These are phyloP conservation scores for Xylaria sp. DNA, from an alignment of 2,329 filamentous ascomycete genomes.

Conservation along the genomic window DNA sequence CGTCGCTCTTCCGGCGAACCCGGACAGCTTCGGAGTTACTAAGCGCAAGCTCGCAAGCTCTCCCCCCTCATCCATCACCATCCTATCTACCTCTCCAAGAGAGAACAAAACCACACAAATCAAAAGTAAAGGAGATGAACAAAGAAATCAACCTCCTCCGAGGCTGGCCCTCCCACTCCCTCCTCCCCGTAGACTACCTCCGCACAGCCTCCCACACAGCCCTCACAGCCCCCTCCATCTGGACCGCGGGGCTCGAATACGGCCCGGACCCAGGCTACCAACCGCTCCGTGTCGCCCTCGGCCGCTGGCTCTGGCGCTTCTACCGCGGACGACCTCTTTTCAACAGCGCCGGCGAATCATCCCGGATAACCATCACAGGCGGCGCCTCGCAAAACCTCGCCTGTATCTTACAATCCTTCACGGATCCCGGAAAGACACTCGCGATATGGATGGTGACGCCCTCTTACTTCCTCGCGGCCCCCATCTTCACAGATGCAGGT, in stretches of 20 bases:
- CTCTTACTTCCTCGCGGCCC: slow-evolving; percentile 76
- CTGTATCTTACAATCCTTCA: slow-evolving; percentile 70
- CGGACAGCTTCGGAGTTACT: too few relatives aligned
- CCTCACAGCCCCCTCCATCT: slow-evolving; percentile 55
- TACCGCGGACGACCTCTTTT: slow-evolving; percentile 37
- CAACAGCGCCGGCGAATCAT: slow-evolving; percentile 16
- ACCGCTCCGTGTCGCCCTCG: slow-evolving; percentile 63
- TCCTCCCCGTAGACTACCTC: slow-evolving; percentile 62
- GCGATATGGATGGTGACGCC: slow-evolving; percentile 78
- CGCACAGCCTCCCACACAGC: slow-evolving; percentile 54
- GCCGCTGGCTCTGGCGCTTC: slow-evolving; percentile 62
- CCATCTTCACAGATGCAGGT: slow-evolving; percentile 78
- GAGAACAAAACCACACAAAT: not conserved
- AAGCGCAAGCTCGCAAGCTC: too few relatives aligned
- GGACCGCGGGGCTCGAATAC: slow-evolving; percentile 65
- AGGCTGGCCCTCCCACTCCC: slow-evolving; percentile 59
- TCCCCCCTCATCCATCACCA: too few relatives aligned
- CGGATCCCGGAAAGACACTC: slow-evolving; percentile 69
- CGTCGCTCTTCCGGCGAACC: too few relatives aligned
- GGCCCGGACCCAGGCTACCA: slow-evolving; percentile 71
- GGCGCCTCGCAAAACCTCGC: slow-evolving; percentile 81
- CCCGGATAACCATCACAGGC: slow-evolving; percentile 73
- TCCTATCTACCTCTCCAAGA: too few relatives aligned
- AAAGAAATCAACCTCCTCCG: slow-evolving; percentile 58
- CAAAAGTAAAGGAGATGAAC: slow-evolving; percentile 20